Evolutionary conservation across 192 early-diverging fungal genomes (phyloP).

Genomic region (Rhizoclosmatium globosum): DNA sequence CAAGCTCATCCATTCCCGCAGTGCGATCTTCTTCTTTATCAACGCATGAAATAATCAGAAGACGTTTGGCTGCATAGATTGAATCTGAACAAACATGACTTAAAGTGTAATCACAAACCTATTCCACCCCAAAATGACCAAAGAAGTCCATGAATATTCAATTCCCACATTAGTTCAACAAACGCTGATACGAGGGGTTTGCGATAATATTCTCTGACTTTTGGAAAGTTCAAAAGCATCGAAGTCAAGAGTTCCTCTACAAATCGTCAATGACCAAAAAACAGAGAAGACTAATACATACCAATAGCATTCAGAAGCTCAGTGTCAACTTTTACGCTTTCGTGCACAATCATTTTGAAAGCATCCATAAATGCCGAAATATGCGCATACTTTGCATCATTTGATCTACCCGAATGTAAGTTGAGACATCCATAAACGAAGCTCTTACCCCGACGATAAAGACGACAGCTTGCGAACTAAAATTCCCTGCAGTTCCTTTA

Average conservation of each 20-base stretch:
- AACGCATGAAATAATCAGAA: constrained; percentile 26
- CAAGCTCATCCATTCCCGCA: constrained; percentile 30
- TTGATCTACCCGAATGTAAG: constrained; percentile 40
- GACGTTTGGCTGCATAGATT: constrained; percentile 10
- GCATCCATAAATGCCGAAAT: constrained; percentile 70
- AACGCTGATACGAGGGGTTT: constrained; percentile 56
- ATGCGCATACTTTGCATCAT: constrained; percentile 48
- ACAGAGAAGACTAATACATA: constrained; percentile 1
- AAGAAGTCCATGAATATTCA: constrained; percentile 50
- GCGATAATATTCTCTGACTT: constrained; percentile 55
- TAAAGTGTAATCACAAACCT: constrained; percentile 33
- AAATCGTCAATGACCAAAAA: background rate
- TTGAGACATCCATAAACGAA: constrained; percentile 17
- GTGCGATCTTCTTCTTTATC: constrained; percentile 25
- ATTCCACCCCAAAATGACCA: constrained; percentile 40
- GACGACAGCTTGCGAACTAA: constrained; percentile 55
- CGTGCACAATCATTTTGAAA: constrained; percentile 61
- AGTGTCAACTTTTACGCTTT: constrained; percentile 54
- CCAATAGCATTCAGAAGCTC: constrained; percentile 57
- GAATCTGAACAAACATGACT: background rate
- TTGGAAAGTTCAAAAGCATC: constrained; percentile 59
- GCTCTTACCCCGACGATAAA: constrained; percentile 58
- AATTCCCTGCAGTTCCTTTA: constrained; percentile 55
- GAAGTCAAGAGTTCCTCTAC: constrained; percentile 13
- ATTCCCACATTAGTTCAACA: constrained; percentile 59